Conservation (phyloP, 2,329 filamentous ascomycete species). For the Falciphora oryzae region DNA sequence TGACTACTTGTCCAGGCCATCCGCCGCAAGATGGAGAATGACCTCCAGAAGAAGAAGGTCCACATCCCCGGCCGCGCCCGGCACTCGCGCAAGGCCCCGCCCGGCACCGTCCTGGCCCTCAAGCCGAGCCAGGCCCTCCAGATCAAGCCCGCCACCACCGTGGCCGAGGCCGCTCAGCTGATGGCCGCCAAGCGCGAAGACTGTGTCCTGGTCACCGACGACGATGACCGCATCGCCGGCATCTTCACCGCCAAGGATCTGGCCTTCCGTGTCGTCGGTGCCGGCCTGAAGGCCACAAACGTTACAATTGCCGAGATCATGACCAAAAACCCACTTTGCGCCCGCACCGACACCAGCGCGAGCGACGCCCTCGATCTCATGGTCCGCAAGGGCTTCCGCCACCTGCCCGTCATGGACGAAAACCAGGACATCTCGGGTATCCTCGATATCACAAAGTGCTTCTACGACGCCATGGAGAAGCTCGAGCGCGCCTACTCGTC, state of each 20-base stretch:
- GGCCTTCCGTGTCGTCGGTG: slow-evolving; percentile 91
- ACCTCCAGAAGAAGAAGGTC: slow-evolving; percentile 91
- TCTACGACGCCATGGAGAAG: slow-evolving; percentile 99
- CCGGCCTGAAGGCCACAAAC: slow-evolving; percentile 79
- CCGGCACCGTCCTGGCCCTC: slow-evolving; percentile 89
- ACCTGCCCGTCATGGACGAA: slow-evolving; percentile 98
- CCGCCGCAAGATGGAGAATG: slow-evolving; percentile 91
- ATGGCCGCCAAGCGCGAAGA: slow-evolving; percentile 99
- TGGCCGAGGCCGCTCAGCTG: slow-evolving; percentile 92
- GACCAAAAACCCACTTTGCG: slow-evolving; percentile 98
- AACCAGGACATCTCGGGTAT: slow-evolving; percentile 99
- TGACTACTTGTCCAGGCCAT: slow-evolving; percentile 65
- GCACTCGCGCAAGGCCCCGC: slow-evolving; percentile 86
- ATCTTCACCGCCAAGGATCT: slow-evolving; percentile 99
- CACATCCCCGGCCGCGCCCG: slow-evolving; percentile 70
- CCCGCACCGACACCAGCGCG: slow-evolving; percentile 93
- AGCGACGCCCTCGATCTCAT: slow-evolving; percentile 96
- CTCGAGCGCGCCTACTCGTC: slow-evolving; percentile 95
- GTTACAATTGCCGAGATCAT: slow-evolving; percentile 97
- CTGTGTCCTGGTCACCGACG: slow-evolving; percentile 94
- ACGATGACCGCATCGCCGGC: slow-evolving; percentile 94
- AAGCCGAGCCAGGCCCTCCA: slow-evolving; percentile 94
- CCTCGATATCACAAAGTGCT: slow-evolving; percentile 98
- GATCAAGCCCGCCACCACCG: slow-evolving; percentile 91
- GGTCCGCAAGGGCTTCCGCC: slow-evolving; percentile 96